Evolutionary conservation across 768 basidiomycete species (phyloP).

Genomic region (Dentipellis sp.): DNA sequence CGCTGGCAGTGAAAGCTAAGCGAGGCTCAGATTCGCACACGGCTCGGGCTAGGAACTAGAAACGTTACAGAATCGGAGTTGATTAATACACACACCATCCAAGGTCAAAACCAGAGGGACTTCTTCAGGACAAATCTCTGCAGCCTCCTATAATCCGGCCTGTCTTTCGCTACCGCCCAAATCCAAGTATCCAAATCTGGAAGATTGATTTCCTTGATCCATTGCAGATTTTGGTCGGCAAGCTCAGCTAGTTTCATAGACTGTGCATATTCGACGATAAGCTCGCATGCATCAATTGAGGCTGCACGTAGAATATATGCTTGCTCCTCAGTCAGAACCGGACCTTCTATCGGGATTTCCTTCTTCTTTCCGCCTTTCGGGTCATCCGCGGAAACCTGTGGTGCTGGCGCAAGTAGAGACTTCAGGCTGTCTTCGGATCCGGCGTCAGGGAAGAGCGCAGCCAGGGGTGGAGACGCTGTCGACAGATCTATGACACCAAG

Average conservation of each 20-base stretch:
- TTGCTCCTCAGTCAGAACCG: slow-evolving; percentile 47
- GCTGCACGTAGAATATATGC: slow-evolving; percentile 71
- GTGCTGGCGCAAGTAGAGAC: slow-evolving; percentile 29
- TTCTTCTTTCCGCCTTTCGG: slow-evolving; percentile 14
- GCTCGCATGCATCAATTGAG: slow-evolving; percentile 70
- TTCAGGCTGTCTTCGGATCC: slow-evolving; percentile 29
- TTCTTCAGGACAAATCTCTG: slow-evolving; percentile 56
- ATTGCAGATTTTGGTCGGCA: slow-evolving; percentile 23
- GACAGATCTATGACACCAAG: slow-evolving; percentile 68
- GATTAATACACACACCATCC: background rate
- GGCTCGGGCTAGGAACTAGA: background rate
- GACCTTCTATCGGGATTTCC: slow-evolving; percentile 33
- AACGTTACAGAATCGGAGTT: background rate
- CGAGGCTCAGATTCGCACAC: background rate
- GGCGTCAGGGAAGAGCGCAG: slow-evolving; percentile 39
- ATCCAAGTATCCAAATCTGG: slow-evolving; percentile 69
- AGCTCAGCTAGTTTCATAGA: slow-evolving; percentile 21
- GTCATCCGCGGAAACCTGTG: slow-evolving; percentile 7
- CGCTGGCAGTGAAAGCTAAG: background rate
- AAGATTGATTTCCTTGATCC: slow-evolving; percentile 48
- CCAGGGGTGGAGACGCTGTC: slow-evolving; percentile 25
- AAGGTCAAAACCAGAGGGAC: slow-evolving; percentile 58
- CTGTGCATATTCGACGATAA: slow-evolving; percentile 48
- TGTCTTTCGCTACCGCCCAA: slow-evolving; percentile 77
- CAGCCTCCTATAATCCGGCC: slow-evolving; percentile 58